These are phyloP conservation scores for Umbilicaria muhlenbergii DNA, from an alignment of 495 filamentous ascomycete genomes.

Conservation along the genomic window DNA sequence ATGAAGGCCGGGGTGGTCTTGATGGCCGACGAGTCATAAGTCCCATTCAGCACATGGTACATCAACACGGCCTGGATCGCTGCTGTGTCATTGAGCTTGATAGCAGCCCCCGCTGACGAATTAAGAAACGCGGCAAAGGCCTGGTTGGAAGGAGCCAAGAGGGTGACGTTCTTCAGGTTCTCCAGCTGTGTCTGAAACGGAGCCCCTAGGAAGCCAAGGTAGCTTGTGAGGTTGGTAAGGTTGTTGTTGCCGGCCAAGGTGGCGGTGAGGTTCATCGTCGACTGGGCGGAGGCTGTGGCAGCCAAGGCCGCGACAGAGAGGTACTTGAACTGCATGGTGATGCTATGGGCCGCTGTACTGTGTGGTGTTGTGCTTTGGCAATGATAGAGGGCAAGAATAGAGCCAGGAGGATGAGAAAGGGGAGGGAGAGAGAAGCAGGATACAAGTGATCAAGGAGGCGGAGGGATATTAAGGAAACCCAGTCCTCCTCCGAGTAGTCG, in stretches of 20 bases:
- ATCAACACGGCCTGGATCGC: slow-evolving; percentile 30
- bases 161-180: slow-evolving; percentile 26
- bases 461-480: too few relatives aligned
- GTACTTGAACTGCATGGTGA: slow-evolving; percentile 2
- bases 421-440: too few relatives aligned
- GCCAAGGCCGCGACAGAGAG: background rate
- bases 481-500: too few relatives aligned
- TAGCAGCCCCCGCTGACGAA: slow-evolving; percentile 12
- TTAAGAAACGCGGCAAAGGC: slow-evolving; percentile 31
- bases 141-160: slow-evolving; percentile 48
- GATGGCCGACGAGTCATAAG: slow-evolving; percentile 23
- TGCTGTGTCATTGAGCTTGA: slow-evolving; percentile 18
- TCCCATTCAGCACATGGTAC: slow-evolving; percentile 53
- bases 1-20: slow-evolving; percentile 30
- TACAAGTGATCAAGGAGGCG: too few relatives aligned
- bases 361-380: too few relatives aligned
- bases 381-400: too few relatives aligned
- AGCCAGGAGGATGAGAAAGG: too few relatives aligned
- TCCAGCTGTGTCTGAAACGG: too few relatives aligned
- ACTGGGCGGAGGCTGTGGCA: slow-evolving; percentile 1
- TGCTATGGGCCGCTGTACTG: background rate
- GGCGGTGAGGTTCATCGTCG: background rate
- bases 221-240: slow-evolving; percentile 1
- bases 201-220: too few relatives aligned
- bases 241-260: background rate